Evolutionary conservation across 192 early-diverging fungal genomes (phyloP).

Genomic region (Coemansia asiatica): DNA sequence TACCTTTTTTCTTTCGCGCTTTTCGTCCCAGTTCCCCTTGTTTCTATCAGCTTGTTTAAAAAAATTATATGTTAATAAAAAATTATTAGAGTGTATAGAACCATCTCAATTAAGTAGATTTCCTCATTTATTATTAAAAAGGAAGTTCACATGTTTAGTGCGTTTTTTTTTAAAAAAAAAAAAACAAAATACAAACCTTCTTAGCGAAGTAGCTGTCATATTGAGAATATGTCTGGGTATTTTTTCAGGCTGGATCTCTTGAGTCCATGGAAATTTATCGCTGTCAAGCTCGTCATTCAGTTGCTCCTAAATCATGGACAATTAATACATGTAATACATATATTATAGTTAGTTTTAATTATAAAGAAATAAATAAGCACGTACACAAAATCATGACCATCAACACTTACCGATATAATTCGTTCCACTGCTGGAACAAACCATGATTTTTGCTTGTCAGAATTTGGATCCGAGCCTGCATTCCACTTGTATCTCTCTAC

Average conservation of each 20-base stretch:
- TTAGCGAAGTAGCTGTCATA: conserved; percentile 30
- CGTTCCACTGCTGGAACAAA: conserved; percentile 42
- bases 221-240: conserved; percentile 36
- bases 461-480: neutral
- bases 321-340: no score
- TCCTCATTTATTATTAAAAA: no score
- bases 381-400: no score
- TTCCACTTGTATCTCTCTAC: conserved; percentile 16
- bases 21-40: conserved; percentile 4
- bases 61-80: no score
- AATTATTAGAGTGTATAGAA: no score
- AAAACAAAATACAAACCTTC: conserved; percentile 28
- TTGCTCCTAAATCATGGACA: conserved; percentile 19
- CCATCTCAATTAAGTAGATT: no score
- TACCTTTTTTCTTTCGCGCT: neutral
- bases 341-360: no score
- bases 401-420: conserved; percentile 15
- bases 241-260: conserved; percentile 23
- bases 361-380: no score
- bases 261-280: conserved; percentile 43
- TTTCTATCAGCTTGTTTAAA: neutral
- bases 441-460: conserved; percentile 8
- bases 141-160: no score
- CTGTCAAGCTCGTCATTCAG: conserved; percentile 15
- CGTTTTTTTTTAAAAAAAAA: no score